Evolutionary conservation across 495 filamentous ascomycete genomes (phyloP).

Genomic region (Endocarpon pusillum): DNA sequence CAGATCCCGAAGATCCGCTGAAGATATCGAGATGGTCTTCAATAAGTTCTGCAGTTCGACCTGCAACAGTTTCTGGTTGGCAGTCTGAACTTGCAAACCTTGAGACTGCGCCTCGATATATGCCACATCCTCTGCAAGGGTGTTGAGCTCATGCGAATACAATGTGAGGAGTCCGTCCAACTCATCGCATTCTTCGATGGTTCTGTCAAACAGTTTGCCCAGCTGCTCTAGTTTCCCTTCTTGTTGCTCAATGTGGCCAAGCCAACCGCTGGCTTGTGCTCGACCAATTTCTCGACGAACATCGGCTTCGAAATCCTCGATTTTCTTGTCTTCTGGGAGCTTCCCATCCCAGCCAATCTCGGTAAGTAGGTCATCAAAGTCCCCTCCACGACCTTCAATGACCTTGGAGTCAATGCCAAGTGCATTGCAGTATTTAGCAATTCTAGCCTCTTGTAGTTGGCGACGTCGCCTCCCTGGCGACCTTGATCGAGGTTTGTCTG

Average conservation of each 20-base stretch:
- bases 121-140: conserved; percentile 82
- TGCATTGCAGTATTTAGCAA: conserved; percentile 58
- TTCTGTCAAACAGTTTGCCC: conserved; percentile 66
- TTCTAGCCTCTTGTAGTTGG: conserved; percentile 53
- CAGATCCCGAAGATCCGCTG: conserved; percentile 53
- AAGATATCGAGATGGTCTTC: conserved; percentile 72
- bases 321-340: conserved; percentile 47
- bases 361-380: conserved; percentile 61
- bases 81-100: conserved; percentile 88
- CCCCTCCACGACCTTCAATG: conserved; percentile 48
- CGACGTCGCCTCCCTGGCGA: conserved; percentile 30
- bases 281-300: conserved; percentile 75
- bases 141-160: conserved; percentile 90
- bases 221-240: conserved; percentile 76
- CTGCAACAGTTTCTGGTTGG: conserved; percentile 88
- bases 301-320: conserved; percentile 68
- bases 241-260: conserved; percentile 72
- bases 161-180: conserved; percentile 82
- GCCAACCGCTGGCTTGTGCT: conserved; percentile 84
- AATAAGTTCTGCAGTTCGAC: conserved; percentile 69
- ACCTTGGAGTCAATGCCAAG: conserved; percentile 56
- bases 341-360: conserved; percentile 85
- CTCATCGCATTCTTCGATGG: conserved; percentile 87
- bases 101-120: conserved; percentile 96
- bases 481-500: conserved; percentile 21